These are phyloP conservation scores for Camellia lanceoleosa DNA, from an alignment of 148 eudicot genomes.

Conservation along the genomic window DNA sequence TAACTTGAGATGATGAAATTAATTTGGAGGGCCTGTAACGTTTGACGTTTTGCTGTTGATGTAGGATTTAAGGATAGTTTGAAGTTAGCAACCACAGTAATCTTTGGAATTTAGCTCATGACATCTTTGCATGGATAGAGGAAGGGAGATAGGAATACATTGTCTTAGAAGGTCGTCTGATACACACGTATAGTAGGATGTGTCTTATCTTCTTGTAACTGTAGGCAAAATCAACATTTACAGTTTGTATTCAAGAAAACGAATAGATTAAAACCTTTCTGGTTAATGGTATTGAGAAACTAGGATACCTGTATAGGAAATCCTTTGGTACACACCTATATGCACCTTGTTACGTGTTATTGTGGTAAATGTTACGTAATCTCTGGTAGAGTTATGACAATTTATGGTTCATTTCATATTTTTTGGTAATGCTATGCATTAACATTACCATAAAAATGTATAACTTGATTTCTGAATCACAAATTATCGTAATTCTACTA, in stretches of 20 bases:
- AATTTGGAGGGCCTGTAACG: not conserved
- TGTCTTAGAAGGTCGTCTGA: not conserved
- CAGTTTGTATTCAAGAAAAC: constrained; percentile 2
- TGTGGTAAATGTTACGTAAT: too few relatives aligned
- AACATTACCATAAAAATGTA: too few relatives aligned
- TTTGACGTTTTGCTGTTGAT: not conserved
- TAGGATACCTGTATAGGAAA: not conserved
- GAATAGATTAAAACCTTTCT: not conserved
- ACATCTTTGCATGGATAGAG: not conserved
- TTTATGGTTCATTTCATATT: too few relatives aligned
- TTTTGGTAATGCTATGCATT: too few relatives aligned
- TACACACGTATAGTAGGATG: not conserved
- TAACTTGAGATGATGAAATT: not conserved
- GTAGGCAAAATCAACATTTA: not conserved
- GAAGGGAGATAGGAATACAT: not conserved
- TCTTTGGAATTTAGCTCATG: not conserved
- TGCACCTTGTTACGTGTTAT: too few relatives aligned
- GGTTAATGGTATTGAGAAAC: not conserved
- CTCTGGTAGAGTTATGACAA: too few relatives aligned
- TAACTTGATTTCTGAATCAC: too few relatives aligned
- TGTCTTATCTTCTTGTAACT: not conserved
- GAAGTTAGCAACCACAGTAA: not conserved
- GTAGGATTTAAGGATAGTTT: not conserved
- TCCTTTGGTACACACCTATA: too few relatives aligned
- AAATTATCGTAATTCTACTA: too few relatives aligned